phyloP scores from a whole-genome alignment of 768 basidiomycete genomes.

The Rhodosporidiobolus odoratus region DNA sequence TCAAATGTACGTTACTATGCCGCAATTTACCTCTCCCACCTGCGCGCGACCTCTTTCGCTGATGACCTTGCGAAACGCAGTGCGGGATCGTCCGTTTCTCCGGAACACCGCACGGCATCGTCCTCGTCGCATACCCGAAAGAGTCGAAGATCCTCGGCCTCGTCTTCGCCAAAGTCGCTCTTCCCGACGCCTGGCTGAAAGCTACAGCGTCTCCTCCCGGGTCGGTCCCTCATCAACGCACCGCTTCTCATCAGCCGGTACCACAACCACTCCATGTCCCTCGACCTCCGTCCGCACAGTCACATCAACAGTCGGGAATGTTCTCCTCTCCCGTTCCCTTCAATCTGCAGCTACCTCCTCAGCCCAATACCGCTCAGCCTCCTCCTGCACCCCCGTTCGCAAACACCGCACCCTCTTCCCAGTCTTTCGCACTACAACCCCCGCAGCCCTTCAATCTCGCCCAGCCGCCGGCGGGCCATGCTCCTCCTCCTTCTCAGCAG shows the following conservation, averaged over 20 bases:
- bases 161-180: constrained; percentile 32
- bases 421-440: neutral
- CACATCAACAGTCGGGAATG: constrained; percentile 10
- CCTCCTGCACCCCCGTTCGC: neutral
- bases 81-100: constrained; percentile 32
- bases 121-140: constrained; percentile 27
- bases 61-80: neutral
- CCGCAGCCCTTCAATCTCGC: no score
- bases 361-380: neutral
- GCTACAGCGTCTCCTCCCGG: no score
- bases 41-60: neutral
- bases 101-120: constrained; percentile 19
- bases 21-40: neutral
- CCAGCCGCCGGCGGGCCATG: no score
- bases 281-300: neutral
- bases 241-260: neutral
- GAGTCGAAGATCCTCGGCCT: constrained; percentile 23
- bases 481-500: neutral
- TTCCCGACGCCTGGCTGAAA: constrained; percentile 27
- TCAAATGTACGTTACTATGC: constrained; percentile 14
- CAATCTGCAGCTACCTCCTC: neutral
- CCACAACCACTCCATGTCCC: no score
- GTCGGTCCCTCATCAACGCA: neutral
- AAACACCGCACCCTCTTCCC: neutral
- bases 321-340: constrained; percentile 13